phyloP scores from a whole-genome alignment of 495 filamentous ascomycete species.

The Barbatosphaeria neglecta region DNA sequence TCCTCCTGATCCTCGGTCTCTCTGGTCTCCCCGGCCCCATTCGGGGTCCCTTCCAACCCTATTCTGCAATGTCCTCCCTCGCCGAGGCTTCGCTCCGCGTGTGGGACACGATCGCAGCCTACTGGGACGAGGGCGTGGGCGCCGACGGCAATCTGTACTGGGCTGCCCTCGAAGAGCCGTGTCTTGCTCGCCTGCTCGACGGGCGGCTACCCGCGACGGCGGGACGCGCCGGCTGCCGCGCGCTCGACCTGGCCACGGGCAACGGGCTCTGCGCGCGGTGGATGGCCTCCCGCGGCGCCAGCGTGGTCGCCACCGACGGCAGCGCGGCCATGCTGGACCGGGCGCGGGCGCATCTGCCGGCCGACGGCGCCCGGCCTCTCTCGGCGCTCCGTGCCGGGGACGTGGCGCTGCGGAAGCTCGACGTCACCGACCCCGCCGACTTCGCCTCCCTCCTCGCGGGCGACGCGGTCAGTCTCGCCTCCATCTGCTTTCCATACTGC shows the following conservation, averaged over 20 bases:
- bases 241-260: slow-evolving; percentile 30
- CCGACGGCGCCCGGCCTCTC: slow-evolving; percentile 3
- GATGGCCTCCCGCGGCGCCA: slow-evolving; percentile 13
- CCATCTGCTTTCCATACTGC: no score
- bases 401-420: slow-evolving; percentile 13
- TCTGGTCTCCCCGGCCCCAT: no score
- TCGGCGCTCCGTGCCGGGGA: no score
- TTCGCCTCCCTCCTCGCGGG: slow-evolving; percentile 9
- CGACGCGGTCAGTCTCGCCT: background rate
- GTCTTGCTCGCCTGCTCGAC: slow-evolving; percentile 18
- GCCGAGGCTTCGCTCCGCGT: no score
- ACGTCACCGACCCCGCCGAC: slow-evolving; percentile 21
- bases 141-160: slow-evolving; percentile 28
- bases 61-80: no score
- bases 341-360: slow-evolving; percentile 8
- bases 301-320: slow-evolving; percentile 27
- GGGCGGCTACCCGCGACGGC: slow-evolving; percentile 3
- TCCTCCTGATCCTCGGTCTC: no score
- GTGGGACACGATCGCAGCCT: slow-evolving; percentile 24
- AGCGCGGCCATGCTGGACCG: slow-evolving; percentile 17
- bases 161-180: slow-evolving; percentile 20
- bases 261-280: slow-evolving; percentile 30
- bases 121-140: slow-evolving; percentile 27
- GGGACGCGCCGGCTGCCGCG: slow-evolving; percentile 9
- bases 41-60: no score